Percentiles rank a stretch among this genome's conserved stretches.
These are phyloP conservation scores for Fusarium sp. DNA, from an alignment of 2,329 filamentous ascomycete genomes.

Conservation along the genomic window DNA sequence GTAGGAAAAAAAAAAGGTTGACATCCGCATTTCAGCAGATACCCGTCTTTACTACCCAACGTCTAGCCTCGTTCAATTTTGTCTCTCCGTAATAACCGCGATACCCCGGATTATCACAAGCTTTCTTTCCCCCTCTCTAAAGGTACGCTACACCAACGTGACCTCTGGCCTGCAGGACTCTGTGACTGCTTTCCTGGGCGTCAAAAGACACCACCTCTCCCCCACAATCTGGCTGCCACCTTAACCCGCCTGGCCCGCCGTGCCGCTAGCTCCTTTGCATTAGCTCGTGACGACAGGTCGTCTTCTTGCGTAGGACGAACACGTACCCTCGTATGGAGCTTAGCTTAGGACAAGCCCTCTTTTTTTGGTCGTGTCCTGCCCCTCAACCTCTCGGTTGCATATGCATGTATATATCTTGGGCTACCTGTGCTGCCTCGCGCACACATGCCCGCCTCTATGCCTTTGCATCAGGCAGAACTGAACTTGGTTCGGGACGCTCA, in stretches of 20 bases:
- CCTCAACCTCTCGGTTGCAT: constrained; percentile 6
- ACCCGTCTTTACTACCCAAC: background rate
- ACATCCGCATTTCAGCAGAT: background rate
- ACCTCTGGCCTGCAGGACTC: constrained; percentile 3
- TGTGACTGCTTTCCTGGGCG: constrained; percentile 17
- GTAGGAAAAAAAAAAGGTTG: background rate
- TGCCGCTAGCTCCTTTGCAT: constrained; percentile 18
- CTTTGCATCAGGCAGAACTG: constrained; percentile 26
- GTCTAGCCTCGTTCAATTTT: background rate
- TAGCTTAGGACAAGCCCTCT: constrained; percentile 11
- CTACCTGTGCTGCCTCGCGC: constrained; percentile 6
- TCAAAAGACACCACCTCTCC: background rate
- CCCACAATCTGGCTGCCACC: constrained; percentile 13
- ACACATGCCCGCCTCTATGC: constrained; percentile 27
- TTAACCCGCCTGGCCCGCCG: constrained; percentile 5
- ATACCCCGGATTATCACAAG: constrained; percentile 6
- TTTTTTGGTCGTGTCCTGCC: background rate
- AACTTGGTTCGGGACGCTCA: constrained; percentile 29
- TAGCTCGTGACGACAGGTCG: constrained; percentile 16
- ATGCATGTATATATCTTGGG: constrained; percentile 24
- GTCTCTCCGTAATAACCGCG: background rate
- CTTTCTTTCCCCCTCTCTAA: background rate
- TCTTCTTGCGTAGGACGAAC: constrained; percentile 19
- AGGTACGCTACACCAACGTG: constrained; percentile 25
- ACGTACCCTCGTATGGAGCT: constrained; percentile 15